Base-by-base conservation (phyloP, 495 filamentous ascomycete species). In the Acidomyces sp. region DNA sequence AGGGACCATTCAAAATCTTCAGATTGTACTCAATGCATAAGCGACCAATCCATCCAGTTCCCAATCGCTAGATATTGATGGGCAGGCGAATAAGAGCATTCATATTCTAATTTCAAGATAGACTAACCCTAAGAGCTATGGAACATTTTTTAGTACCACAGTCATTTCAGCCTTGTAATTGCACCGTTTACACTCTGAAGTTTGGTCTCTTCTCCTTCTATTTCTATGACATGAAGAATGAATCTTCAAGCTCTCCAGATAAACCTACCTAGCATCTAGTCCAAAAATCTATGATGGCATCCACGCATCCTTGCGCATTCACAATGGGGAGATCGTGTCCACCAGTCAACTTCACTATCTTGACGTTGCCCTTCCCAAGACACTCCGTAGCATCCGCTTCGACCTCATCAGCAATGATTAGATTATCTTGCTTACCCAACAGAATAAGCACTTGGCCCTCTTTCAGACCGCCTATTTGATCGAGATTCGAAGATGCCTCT, bases 261-360 rank as follows among this genome's bases (percentile, higher is more conserved):
- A 25, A n/a, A n/a, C n/a, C n/a, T n/a, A n/a, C n/a, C n/a, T n/a
- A n/a, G n/a, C n/a, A n/a, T n/a, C n/a, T n/a, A n/a, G n/a, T n/a
- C 52, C 67, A 45, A 27, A 60, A 50, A 15, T 63, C 58, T 26
- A 43, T 51, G 11, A 76, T 66, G 19, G 62, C 57, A 11, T 60
- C 52, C 4, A 63, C 71, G 29, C 75, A 60, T 31, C 71, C 70
- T 2, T 64, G 60, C 22, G 64, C 64, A 44, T 64, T 66, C 6
- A 68, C 65, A 53, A 72, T 72, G 12, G 72, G 67, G 33, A 76
- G 66, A 23, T 74, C 72, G 49, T 78, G 74, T 5, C 70, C 74
- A 3, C 65, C 71, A n/a, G 67, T 58, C 34, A 68, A 60, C 41
- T 58, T 62, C 38, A 65, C 56, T 46, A 71, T 64, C 18, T 59